Conservation (phyloP, 345 rosid species). For the Salix arbutifolia region DNA sequence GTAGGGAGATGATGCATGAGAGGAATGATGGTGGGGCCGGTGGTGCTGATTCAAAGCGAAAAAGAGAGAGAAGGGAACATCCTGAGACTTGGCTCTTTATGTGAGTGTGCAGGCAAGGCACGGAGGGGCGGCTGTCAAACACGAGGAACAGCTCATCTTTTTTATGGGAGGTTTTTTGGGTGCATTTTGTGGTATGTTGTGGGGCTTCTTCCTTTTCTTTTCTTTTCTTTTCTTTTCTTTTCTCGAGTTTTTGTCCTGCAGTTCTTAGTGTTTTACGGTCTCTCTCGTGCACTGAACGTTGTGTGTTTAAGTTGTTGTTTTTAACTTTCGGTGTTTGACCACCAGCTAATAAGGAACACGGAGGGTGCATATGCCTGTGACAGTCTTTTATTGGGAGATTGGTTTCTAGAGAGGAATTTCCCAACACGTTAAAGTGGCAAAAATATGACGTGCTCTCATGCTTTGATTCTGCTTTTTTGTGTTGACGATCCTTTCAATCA, state of each 20-base stretch:
- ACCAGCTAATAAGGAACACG: not conserved
- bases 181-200: constrained; percentile 34
- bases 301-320: constrained; percentile 1
- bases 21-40: constrained; percentile 25
- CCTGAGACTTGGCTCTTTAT: constrained; percentile 42
- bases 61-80: constrained; percentile 29
- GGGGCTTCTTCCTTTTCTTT: constrained; percentile 32
- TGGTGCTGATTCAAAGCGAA: constrained; percentile 49
- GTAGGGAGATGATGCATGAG: not conserved
- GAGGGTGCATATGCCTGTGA: constrained; percentile 12
- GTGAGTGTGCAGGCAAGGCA: constrained; percentile 4
- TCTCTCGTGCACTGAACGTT: constrained; percentile 21
- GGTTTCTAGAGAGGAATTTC: constrained; percentile 4
- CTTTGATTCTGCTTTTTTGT: constrained; percentile 1
- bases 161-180: constrained; percentile 27
- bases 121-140: constrained; percentile 40
- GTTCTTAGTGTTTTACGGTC: not conserved
- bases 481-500: constrained; percentile 4
- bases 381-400: not conserved
- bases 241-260: too few species aligned
- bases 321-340: constrained; percentile 10
- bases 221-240: constrained; percentile 1
- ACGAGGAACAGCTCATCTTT: constrained; percentile 48
- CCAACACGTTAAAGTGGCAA: constrained; percentile 16
- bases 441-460: constrained; percentile 4